These are phyloP conservation scores for Podospora comata DNA, from an alignment of 495 filamentous ascomycete species.

Conservation along the genomic window DNA sequence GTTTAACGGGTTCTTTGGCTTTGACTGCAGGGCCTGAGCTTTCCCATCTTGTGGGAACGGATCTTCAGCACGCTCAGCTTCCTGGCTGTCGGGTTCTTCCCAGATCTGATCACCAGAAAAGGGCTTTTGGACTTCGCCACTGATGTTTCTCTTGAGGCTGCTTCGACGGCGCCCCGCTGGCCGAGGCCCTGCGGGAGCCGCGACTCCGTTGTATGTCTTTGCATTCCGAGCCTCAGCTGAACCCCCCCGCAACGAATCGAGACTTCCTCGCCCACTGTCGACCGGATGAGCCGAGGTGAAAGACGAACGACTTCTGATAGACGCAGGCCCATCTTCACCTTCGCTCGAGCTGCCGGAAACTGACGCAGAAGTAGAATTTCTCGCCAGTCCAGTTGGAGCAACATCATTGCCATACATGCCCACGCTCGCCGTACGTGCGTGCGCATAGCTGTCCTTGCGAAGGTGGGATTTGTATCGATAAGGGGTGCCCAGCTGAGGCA, in stretches of 20 bases:
- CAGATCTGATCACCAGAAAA: constrained; percentile 81
- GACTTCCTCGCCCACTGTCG: constrained; percentile 30
- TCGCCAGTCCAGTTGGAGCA: constrained; percentile 46
- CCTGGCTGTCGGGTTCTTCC: constrained; percentile 66
- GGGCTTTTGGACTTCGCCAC: constrained; percentile 54
- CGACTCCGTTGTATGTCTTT: constrained; percentile 31
- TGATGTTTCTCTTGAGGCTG: constrained; percentile 54
- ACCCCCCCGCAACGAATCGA: constrained; percentile 30
- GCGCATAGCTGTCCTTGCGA: constrained; percentile 58
- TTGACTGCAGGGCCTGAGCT: constrained; percentile 37
- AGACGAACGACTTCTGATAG: constrained; percentile 27
- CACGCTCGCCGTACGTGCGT: constrained; percentile 59
- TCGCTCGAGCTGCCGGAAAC: constrained; percentile 50
- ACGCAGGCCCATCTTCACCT: constrained; percentile 31
- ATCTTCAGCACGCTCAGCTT: constrained; percentile 15
- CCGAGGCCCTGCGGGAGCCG: constrained; percentile 23
- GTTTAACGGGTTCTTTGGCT: constrained; percentile 60
- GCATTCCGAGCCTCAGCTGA: constrained; percentile 25
- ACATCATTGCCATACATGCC: constrained; percentile 50
- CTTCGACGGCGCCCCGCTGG: constrained; percentile 39
- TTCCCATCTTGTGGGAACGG: constrained; percentile 16
- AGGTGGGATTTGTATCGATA: constrained; percentile 62
- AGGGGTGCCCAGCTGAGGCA: constrained; percentile 57
- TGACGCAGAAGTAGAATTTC: constrained; percentile 45
- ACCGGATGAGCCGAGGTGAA: constrained; percentile 29